Evolutionary conservation across 2,329 filamentous ascomycete species (phyloP), one percentile per base, ranked within the genome.

Genomic region (Colletotrichum viniferum): DNA sequence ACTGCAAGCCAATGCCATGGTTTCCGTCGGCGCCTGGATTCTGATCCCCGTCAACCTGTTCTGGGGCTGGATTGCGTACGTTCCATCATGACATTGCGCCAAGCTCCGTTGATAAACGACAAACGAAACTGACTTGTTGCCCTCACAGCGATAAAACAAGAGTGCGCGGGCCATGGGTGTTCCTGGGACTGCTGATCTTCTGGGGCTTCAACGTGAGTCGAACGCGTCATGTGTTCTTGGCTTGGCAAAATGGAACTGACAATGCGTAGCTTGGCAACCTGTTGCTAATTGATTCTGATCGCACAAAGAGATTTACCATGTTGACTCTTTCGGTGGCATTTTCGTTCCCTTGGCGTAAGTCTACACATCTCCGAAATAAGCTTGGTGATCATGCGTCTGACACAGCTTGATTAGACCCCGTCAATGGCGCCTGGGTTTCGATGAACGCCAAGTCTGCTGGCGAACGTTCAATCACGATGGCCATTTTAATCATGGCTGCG

Each of bases 21-120:
- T 81, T 2, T 83, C 83, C 0, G 82, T 86, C 24, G 84, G 84
- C 7, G 76, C 78, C 1, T 85, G 84, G 84, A 76, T 81, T 8
- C 61, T 84, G 21, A 71, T 85, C 3, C 28, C 84, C 1, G 77
- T 79, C 24, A 85, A 83, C 58, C 26, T 85, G 3, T 32, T 78
- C 12, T 84, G 81, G 81, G 83, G 84, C 7, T 78, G 74, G 55
- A 48, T 79, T 64, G 78, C 79, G 69, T 78, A 58, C 76, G 75
- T 71, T 21, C 34, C 63, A 30, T 18, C 28, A 21, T 52, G 14
- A n/a, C 28, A 18, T 14, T 48, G 3, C 30, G 67, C 55, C 48
- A 64, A 62, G 38, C 7, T n/a, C 7, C 7, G 16, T 26, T 43
- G 30, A 72, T 67, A 38, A 64, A 67, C 63, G 60, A 30, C 61